Percentiles rank a stretch among this genome's conserved stretches.
phyloP scores from a whole-genome alignment of 208 protist species.

The Leishmania braziliensis region DNA sequence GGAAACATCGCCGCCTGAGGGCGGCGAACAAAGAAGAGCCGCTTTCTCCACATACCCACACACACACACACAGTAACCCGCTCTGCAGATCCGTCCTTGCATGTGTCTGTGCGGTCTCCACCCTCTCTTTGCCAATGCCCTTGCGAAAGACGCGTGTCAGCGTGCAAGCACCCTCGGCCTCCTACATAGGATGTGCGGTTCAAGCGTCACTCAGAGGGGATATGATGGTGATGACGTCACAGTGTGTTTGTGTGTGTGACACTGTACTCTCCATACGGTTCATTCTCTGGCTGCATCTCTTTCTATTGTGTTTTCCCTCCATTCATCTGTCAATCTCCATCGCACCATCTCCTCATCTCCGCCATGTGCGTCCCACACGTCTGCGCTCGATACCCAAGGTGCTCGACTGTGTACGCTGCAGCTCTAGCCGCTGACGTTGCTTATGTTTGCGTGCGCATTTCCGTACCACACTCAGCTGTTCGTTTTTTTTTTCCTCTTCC shows the following conservation, averaged over 20 bases:
- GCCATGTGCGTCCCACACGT: neutral
- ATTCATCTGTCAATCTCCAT: neutral
- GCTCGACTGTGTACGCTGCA: neutral
- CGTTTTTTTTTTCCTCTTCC: neutral
- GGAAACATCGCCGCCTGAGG: neutral
- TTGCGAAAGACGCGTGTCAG: neutral
- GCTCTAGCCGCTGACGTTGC: neutral
- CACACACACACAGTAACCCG: neutral
- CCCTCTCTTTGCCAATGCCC: neutral
- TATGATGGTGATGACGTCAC: neutral
- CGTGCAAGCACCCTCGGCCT: neutral
- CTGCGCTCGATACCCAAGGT: conserved; percentile 4
- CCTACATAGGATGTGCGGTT: neutral
- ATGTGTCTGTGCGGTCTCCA: neutral
- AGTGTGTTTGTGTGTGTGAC: neutral
- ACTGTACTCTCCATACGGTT: neutral
- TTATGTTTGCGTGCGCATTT: neutral
- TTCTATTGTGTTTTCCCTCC: neutral
- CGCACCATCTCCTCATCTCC: conserved; percentile 3
- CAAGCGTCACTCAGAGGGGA: neutral
- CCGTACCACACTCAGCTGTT: neutral
- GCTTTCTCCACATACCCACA: no score
- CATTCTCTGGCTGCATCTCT: neutral
- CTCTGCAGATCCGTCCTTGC: neutral
- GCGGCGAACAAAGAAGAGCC: neutral